These are phyloP conservation scores for Picochlorum costavermella DNA, from an alignment of 139 green algal species.

Conservation along the genomic window DNA sequence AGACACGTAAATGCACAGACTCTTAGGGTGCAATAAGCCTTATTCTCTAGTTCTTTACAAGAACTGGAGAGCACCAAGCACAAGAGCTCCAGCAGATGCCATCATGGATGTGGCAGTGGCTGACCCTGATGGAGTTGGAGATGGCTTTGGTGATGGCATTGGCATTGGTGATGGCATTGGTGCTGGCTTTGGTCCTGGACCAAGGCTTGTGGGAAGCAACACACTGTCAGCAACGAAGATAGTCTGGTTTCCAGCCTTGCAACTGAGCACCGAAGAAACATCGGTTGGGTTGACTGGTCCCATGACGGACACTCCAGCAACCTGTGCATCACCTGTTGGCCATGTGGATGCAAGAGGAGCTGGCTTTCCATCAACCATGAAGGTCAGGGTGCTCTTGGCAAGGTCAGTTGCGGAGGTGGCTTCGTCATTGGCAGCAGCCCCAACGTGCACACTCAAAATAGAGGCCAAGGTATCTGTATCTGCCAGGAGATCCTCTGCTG, in stretches of 20 bases:
- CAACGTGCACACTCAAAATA: conserved; percentile 10
- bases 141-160: no score
- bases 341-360: neutral
- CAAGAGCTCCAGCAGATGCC: neutral
- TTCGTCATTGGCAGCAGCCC: neutral
- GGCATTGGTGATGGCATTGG: neutral
- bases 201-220: neutral
- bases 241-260: neutral
- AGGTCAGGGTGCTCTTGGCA: neutral
- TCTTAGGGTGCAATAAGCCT: no score
- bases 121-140: no score
- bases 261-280: neutral
- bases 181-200: neutral
- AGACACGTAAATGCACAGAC: no score
- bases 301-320: neutral
- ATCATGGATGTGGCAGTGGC: no score
- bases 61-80: conserved; percentile 1
- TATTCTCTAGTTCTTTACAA: no score
- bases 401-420: neutral
- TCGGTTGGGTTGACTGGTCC: neutral
- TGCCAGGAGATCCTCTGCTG: neutral
- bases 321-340: neutral
- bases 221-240: neutral
- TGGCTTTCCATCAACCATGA: neutral
- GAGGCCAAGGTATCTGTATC: conserved; percentile 4